These are phyloP conservation scores for Globisporangium parvum DNA, from an alignment of 352 stramenopile species.

Conservation along the genomic window DNA sequence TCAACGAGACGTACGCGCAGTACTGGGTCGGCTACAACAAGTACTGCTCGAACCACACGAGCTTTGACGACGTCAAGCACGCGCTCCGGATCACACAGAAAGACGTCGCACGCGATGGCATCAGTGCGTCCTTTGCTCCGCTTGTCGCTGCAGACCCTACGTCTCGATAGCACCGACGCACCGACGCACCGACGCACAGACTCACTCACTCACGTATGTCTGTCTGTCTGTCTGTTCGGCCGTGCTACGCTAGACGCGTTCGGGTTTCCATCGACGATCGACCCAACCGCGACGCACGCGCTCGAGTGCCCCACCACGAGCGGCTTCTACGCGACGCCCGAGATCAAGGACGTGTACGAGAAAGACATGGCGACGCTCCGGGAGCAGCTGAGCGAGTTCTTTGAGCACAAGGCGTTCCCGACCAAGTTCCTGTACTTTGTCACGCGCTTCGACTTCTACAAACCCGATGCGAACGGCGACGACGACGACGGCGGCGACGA, in stretches of 20 bases:
- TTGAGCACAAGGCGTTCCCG: constrained; percentile 71
- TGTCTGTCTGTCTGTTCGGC: too few relatives aligned
- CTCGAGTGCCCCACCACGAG: constrained; percentile 57
- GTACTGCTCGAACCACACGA: constrained; percentile 70
- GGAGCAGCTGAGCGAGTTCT: constrained; percentile 68
- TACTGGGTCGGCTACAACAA: constrained; percentile 90
- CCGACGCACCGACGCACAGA: background rate
- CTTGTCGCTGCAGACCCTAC: constrained; percentile 5
- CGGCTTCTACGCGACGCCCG: constrained; percentile 62
- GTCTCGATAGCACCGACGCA: constrained; percentile 1
- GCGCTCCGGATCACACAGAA: constrained; percentile 64
- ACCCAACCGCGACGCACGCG: constrained; percentile 49
- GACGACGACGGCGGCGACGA: constrained; percentile 30
- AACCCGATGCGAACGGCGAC: constrained; percentile 40
- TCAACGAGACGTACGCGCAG: constrained; percentile 86
- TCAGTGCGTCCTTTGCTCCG: constrained; percentile 36
- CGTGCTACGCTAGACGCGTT: constrained; percentile 38
- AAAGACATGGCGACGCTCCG: constrained; percentile 71
- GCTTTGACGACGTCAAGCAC: constrained; percentile 65
- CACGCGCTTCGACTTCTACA: constrained; percentile 74
- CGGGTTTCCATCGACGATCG: constrained; percentile 52
- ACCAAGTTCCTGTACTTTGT: constrained; percentile 87
- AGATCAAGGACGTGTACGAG: constrained; percentile 51
- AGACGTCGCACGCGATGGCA: constrained; percentile 61
- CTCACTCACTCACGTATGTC: background rate